Evolutionary conservation across 805 yeast species (phyloP).

Genomic region (Sugiyamaella smithiae): DNA sequence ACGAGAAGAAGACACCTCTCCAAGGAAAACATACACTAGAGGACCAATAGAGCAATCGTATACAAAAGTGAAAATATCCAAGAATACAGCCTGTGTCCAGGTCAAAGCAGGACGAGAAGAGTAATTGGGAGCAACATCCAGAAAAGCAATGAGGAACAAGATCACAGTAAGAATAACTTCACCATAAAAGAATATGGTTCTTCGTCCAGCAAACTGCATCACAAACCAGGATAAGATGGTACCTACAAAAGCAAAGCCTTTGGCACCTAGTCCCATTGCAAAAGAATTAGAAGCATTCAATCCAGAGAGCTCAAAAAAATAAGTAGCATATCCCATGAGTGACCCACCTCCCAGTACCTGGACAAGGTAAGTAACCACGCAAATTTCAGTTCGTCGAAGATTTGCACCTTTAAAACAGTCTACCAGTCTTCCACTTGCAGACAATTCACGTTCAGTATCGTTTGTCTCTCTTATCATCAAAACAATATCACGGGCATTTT

Average conservation of each 20-base stretch:
- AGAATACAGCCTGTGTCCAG: constrained; percentile 15
- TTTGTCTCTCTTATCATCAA: constrained; percentile 46
- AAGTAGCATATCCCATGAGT: constrained; percentile 2
- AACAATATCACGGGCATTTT: constrained; percentile 37
- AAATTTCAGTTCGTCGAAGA: constrained; percentile 50
- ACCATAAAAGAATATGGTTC: constrained; percentile 9
- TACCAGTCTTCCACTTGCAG: constrained; percentile 8
- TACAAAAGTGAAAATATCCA: constrained; percentile 18
- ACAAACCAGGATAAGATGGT: constrained; percentile 16
- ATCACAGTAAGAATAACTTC: constrained; percentile 9
- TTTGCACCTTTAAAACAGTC: constrained; percentile 50
- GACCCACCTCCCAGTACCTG: constrained; percentile 34
- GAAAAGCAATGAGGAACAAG: constrained; percentile 14
- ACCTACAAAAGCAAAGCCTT: constrained; percentile 42
- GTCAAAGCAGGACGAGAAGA: not conserved
- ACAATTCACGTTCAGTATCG: constrained; percentile 29
- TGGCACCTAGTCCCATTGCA: constrained; percentile 46
- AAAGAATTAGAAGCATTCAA: constrained; percentile 35
- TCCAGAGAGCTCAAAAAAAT: constrained; percentile 46
- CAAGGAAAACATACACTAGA: constrained; percentile 38
- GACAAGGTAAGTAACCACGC: constrained; percentile 43
- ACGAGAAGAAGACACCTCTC: constrained; percentile 43
- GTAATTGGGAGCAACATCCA: constrained; percentile 25
- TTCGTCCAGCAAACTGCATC: not conserved
- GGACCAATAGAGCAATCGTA: constrained; percentile 43